Conservation (phyloP, 2,329 filamentous ascomycete species). For the Pseudocercospora pini-densiflorae region DNA sequence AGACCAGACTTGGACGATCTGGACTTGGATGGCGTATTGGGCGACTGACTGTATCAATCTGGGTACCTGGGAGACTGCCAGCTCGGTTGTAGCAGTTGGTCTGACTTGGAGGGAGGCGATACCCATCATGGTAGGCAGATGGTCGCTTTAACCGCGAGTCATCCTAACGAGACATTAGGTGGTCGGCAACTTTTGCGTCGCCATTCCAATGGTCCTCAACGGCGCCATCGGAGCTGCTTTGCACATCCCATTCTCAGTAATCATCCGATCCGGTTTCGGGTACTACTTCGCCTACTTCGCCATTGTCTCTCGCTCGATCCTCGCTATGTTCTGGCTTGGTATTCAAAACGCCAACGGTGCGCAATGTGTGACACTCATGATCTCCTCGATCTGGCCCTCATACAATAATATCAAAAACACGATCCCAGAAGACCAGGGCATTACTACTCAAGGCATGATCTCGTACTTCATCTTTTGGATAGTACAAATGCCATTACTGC, state of each 20-base stretch:
- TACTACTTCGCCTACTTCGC: constrained; percentile 31
- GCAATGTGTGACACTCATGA: constrained; percentile 27
- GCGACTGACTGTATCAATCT: constrained; percentile 46
- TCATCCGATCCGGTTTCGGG: constrained; percentile 26
- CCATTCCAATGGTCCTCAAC: constrained; percentile 44
- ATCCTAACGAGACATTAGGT: constrained; percentile 23
- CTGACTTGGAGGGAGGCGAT: constrained; percentile 61
- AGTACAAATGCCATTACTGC: constrained; percentile 1
- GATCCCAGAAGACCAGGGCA: constrained; percentile 56
- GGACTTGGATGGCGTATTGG: constrained; percentile 50
- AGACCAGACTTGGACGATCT: constrained; percentile 40
- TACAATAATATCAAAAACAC: constrained; percentile 52
- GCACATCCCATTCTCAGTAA: constrained; percentile 55
- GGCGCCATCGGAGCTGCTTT: constrained; percentile 54
- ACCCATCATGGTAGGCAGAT: constrained; percentile 49
- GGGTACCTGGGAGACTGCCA: constrained; percentile 45
- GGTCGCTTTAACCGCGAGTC: background rate
- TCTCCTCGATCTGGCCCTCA: constrained; percentile 45
- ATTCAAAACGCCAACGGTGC: constrained; percentile 30
- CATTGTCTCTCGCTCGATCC: constrained; percentile 30
- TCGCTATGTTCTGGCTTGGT: constrained; percentile 35
- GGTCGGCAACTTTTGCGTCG: constrained; percentile 56
- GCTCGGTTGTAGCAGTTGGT: constrained; percentile 55
- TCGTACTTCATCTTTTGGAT: constrained; percentile 57
- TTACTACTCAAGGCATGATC: constrained; percentile 60